Percentiles rank a stretch among this genome's conserved stretches.
Evolutionary conservation across 306 rosid genomes (phyloP).

Genomic region (Benincasa hispida): DNA sequence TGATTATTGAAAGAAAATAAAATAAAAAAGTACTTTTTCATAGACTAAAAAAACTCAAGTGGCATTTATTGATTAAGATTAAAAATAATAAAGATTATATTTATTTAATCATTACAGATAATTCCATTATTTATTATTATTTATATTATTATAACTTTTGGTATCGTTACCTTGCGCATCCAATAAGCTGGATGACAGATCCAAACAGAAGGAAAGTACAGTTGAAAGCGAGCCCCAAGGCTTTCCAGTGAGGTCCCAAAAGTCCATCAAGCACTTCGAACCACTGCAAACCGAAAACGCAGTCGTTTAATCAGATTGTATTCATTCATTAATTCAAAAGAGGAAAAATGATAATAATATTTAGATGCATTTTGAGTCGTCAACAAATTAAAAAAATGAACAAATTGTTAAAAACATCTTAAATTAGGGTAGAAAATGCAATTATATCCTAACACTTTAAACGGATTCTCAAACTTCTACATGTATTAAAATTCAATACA

Average conservation of each 20-base stretch:
- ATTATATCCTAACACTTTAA: too few species aligned
- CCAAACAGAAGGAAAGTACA: slow-evolving; percentile 96
- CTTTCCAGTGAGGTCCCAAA: slow-evolving; percentile 88
- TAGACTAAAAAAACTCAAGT: not conserved
- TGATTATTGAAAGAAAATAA: not conserved
- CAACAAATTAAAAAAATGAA: too few species aligned
- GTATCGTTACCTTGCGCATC: slow-evolving; percentile 73
- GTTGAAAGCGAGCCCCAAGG: slow-evolving; percentile 84
- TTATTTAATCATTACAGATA: too few species aligned
- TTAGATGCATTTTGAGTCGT: too few species aligned
- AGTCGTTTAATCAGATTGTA: not conserved
- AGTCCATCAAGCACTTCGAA: slow-evolving; percentile 96
- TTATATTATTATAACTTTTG: too few species aligned
- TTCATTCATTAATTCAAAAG: too few species aligned
- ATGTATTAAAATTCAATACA: too few species aligned
- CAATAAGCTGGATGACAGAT: slow-evolving; percentile 97
- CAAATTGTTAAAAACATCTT: too few species aligned
- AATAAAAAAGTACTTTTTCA: not conserved
- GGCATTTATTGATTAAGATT: not conserved
- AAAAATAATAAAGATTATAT: not conserved
- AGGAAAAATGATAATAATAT: too few species aligned
- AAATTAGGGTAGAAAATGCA: too few species aligned
- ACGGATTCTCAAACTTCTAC: too few species aligned
- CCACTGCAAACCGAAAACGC: slow-evolving; percentile 40
- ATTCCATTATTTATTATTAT: too few species aligned